These are phyloP conservation scores for Rosa rugosa DNA, from an alignment of 306 rosid genomes.

Conservation along the genomic window DNA sequence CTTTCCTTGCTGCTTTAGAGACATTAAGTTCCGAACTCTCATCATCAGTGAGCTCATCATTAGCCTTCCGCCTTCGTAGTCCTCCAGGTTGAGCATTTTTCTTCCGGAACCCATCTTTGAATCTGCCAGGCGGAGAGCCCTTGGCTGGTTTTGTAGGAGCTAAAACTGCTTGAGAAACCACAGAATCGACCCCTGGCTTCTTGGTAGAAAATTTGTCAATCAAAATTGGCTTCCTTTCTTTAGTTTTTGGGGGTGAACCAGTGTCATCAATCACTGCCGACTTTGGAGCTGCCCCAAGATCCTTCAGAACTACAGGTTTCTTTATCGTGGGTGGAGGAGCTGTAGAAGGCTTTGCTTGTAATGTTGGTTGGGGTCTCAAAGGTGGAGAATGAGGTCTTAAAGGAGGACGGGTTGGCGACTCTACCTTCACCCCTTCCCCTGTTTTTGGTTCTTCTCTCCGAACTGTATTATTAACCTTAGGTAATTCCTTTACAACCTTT, in stretches of 20 bases:
- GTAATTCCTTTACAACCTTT: slow-evolving; percentile 62
- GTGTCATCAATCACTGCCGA: slow-evolving; percentile 25
- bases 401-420: slow-evolving; percentile 44
- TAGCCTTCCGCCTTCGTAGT: slow-evolving; percentile 53
- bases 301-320: slow-evolving; percentile 77
- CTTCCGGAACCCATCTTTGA: slow-evolving; percentile 71
- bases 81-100: slow-evolving; percentile 58
- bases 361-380: slow-evolving; percentile 61
- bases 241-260: slow-evolving; percentile 36
- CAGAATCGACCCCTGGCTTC: slow-evolving; percentile 66
- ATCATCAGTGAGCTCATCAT: slow-evolving; percentile 53
- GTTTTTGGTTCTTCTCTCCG: slow-evolving; percentile 40
- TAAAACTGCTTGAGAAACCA: slow-evolving; percentile 61
- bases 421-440: slow-evolving; percentile 35
- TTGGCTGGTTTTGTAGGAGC: slow-evolving; percentile 82
- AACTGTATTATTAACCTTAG: slow-evolving; percentile 40
- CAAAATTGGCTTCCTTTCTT: slow-evolving; percentile 82
- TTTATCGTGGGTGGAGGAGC: slow-evolving; percentile 52
- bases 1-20: slow-evolving; percentile 76
- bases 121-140: slow-evolving; percentile 63
- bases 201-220: slow-evolving; percentile 88
- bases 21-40: slow-evolving; percentile 68
- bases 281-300: slow-evolving; percentile 58
- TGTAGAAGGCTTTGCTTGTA: slow-evolving; percentile 68
- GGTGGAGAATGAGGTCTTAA: slow-evolving; percentile 42